Evolutionary conservation across 2,329 filamentous ascomycete species (phyloP), one percentile per base, ranked within the genome.

Genomic region (Setomelanomma holmii): DNA sequence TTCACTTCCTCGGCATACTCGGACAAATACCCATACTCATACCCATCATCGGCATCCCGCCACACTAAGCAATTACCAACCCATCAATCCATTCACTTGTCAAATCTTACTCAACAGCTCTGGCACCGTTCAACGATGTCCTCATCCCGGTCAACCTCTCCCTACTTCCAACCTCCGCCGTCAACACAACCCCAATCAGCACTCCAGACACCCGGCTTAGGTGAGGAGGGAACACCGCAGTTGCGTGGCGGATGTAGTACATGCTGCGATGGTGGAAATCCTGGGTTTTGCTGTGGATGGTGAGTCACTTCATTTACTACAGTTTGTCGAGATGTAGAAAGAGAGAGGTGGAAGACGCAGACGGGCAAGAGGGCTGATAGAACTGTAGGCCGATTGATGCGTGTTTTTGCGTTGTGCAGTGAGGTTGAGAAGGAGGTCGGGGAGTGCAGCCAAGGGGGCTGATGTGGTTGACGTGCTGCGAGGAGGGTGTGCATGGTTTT

Each of bases 251-350:
- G 41, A 16, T 36, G 34, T 6, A 36, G 34, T 36, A 10, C 11
- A n/a, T 36, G 34, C 41, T 44, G 41, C 27, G 27, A 35, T n/a
- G 41, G 27, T 16, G 41, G 27, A 2, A 5, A 44, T 11, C 41
- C 24, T 1, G 41, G 41, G 16, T 44, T 44, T 21, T 44, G 41
- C 27, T 44, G 41, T 44, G 41, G 41, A 19, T 44, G 41, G 41
- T 44, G 41, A 44, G 40, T 36, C n/a, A n/a, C n/a, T 43, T 43
- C 5, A 30, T 19, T 33, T 30, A 3, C 16, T 42, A 6, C 24
- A 6, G 24, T 42, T 42, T 30, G 24, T 30, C 19, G n/a, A n/a
- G n/a, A n/a, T n/a, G n/a, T n/a, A n/a, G n/a, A n/a, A n/a, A n/a
- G n/a, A n/a, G 39, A 23, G 6, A 20, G 6, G 6, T 19, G 38